Evolutionary conservation across 2,329 filamentous ascomycete species (phyloP).

Genomic region (Dendrostoma leiphaemia): DNA sequence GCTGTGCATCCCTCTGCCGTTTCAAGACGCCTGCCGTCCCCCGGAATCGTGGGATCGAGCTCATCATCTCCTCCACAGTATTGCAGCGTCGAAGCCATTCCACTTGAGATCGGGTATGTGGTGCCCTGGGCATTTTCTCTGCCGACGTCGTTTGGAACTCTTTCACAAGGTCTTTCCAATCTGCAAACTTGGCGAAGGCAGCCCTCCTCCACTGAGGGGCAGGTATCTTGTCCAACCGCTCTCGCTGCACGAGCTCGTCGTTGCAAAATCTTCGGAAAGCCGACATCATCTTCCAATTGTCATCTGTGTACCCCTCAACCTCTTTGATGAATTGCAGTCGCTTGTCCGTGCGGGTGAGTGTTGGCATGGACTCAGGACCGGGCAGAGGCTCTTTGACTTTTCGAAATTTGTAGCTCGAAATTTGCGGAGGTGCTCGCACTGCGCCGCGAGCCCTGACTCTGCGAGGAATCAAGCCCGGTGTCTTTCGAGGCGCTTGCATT

Average conservation of each 20-base stretch:
- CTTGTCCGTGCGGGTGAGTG: not conserved
- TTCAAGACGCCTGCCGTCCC: not conserved
- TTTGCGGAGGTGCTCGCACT: too few relatives aligned
- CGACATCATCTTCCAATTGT: not conserved
- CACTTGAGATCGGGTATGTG: not conserved
- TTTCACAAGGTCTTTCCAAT: not conserved
- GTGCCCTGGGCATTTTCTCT: not conserved
- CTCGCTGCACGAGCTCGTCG: not conserved
- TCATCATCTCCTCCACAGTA: conserved; percentile 28
- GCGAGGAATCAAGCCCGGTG: too few relatives aligned
- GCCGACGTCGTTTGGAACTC: not conserved
- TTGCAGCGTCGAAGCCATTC: not conserved
- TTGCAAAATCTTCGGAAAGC: not conserved
- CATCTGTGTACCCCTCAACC: not conserved
- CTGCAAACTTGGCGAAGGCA: not conserved
- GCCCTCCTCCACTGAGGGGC: too few relatives aligned
- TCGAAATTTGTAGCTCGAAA: not conserved
- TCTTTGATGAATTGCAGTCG: conserved; percentile 2
- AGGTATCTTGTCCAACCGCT: not conserved
- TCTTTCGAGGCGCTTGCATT: too few relatives aligned
- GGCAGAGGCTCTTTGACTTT: not conserved
- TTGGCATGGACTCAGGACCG: not conserved
- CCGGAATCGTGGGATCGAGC: conserved; percentile 30
- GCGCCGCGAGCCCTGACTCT: too few relatives aligned
- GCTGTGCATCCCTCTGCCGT: conserved; percentile 30